Evolutionary conservation across 208 protist genomes (phyloP).

Genomic region (Leishmania amazonensis): DNA sequence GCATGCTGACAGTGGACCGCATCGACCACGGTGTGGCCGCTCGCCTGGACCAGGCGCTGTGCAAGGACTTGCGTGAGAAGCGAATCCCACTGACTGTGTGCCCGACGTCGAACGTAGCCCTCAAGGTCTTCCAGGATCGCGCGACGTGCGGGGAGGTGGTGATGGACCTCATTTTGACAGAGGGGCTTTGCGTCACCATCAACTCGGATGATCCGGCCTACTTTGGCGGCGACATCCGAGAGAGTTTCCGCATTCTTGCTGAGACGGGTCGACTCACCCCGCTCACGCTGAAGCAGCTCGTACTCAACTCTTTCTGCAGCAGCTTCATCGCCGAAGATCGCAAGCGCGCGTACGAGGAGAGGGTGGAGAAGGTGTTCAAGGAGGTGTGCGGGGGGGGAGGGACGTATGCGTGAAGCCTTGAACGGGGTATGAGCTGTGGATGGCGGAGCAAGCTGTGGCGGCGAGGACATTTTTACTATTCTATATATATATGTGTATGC

Average conservation of each 20-base stretch:
- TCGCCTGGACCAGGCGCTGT: slow-evolving; percentile 32
- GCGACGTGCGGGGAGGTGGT: slow-evolving; percentile 25
- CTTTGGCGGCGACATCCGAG: slow-evolving; percentile 53
- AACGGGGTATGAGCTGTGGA: neutral
- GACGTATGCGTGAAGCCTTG: slow-evolving; percentile 4
- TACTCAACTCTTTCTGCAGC: slow-evolving; percentile 39
- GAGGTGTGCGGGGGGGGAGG: slow-evolving; percentile 14
- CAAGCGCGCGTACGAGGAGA: slow-evolving; percentile 34
- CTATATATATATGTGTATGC: too few relatives aligned
- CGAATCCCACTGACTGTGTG: slow-evolving; percentile 54
- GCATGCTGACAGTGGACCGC: slow-evolving; percentile 41
- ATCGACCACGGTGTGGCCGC: slow-evolving; percentile 56
- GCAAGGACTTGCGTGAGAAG: slow-evolving; percentile 18
- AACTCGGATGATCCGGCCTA: slow-evolving; percentile 72
- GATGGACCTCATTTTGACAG: slow-evolving; percentile 29
- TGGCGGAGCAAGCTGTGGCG: neutral
- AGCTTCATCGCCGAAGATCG: slow-evolving; percentile 36
- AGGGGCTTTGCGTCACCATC: slow-evolving; percentile 47
- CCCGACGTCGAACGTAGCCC: slow-evolving; percentile 55
- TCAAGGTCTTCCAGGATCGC: slow-evolving; percentile 39
- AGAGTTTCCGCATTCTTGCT: slow-evolving; percentile 42
- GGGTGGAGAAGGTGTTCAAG: slow-evolving; percentile 31
- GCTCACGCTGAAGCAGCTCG: slow-evolving; percentile 37
- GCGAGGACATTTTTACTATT: neutral
- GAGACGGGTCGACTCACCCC: slow-evolving; percentile 33